These are phyloP conservation scores for Paxillus ammoniavirescens DNA, from an alignment of 768 basidiomycete species.

Conservation along the genomic window DNA sequence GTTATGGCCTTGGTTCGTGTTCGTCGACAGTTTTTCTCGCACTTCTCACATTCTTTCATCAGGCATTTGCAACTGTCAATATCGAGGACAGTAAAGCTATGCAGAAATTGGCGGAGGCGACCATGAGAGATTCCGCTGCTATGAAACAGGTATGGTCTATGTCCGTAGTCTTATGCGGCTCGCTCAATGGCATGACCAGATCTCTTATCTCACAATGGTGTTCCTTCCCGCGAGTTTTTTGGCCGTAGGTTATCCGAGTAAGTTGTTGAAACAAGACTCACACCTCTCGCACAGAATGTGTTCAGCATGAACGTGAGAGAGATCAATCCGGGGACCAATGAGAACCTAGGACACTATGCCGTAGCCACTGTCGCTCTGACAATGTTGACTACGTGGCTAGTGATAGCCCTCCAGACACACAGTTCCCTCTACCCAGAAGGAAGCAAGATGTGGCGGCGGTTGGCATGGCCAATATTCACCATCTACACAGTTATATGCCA, in stretches of 20 bases:
- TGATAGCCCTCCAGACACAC: constrained; percentile 46
- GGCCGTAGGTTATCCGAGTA: constrained; percentile 16
- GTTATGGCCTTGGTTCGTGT: constrained; percentile 32
- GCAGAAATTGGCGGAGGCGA: constrained; percentile 46
- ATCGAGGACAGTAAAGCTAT: constrained; percentile 52
- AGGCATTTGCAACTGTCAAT: constrained; percentile 62
- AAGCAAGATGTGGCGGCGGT: constrained; percentile 10
- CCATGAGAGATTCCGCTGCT: constrained; percentile 41
- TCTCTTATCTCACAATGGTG: constrained; percentile 54
- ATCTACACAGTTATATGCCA: constrained; percentile 3
- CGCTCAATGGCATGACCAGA: constrained; percentile 28
- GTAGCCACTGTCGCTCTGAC: constrained; percentile 45
- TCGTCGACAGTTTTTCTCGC: not conserved
- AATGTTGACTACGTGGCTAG: constrained; percentile 49
- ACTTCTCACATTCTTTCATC: not conserved
- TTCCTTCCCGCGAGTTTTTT: constrained; percentile 54
- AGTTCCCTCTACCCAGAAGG: constrained; percentile 9
- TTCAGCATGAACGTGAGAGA: constrained; percentile 28
- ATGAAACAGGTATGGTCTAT: constrained; percentile 30
- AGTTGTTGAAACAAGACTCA: constrained; percentile 4
- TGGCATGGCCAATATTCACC: constrained; percentile 23
- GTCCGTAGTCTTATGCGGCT: not conserved
- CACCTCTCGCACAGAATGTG: constrained; percentile 26
- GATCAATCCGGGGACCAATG: constrained; percentile 25
- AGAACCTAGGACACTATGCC: constrained; percentile 38